Evolutionary conservation across 2,329 filamentous ascomycete genomes (phyloP), one percentile per base, ranked within the genome.

Genomic region (Septoria petroselini): DNA sequence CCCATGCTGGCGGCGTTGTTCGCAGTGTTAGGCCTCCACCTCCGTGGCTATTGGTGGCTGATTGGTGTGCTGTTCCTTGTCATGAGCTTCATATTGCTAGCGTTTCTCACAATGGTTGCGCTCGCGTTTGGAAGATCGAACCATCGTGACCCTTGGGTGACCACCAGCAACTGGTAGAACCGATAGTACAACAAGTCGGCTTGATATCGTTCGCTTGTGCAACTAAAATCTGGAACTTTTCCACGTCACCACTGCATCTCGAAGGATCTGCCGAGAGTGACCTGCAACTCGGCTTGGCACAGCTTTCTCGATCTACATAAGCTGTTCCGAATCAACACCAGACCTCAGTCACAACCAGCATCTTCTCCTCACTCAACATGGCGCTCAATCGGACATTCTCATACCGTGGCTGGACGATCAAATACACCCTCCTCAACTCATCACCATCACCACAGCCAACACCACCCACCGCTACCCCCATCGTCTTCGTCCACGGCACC

Each of bases 401-500:
- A 9, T 52, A 39, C 31, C 18, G 49, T 18, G 58, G 51, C 38
- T 59, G 57, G 58, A 42, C 23, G 7, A 55, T 57, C 49, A 52
- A 44, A 39, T 58, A 57, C 53, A 27, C 15, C 9, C 23, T 60
- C 6, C 21, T 50, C 9, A 29, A 51, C 21, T 59, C 4, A 64
- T 63, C 3, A 62, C 68, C 17, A 53, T 44, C 9, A 68, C 62
- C 34, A 41, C 50, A 9, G 7, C 12, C 19, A 62, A 70, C 23
- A 63, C 55, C 50, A 72, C 66, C 45, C 17, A 14, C 31, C 9
- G 17, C 18, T 23, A 37, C 41, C 65, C 65, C 65, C 0, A 35
- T 75, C 0, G 71, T 76, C 9, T 74, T 76, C 30, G 59, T 76
- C 7, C 74, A 76, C 49, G 73, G 74, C 44, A 76, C 74, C 0